phyloP scores from a whole-genome alignment of 139 green algal species.

The Closterium sp. region DNA sequence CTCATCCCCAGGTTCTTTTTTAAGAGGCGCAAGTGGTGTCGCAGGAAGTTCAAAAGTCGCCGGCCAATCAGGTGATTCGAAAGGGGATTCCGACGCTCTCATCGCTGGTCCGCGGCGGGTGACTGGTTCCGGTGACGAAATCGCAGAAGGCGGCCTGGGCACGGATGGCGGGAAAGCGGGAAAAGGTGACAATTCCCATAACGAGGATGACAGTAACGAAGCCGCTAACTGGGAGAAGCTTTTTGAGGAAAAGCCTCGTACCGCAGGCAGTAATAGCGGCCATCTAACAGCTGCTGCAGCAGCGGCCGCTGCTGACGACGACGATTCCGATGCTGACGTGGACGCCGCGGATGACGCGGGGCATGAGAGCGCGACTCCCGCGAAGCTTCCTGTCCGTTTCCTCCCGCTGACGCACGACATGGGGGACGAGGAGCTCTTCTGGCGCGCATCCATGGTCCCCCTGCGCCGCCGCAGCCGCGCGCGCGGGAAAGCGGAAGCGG shows the following conservation, averaged over 20 bases:
- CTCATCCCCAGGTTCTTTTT: background rate
- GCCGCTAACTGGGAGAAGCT: background rate
- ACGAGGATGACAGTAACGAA: background rate
- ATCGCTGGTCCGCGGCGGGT: background rate
- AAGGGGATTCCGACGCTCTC: background rate
- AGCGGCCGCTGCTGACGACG: background rate
- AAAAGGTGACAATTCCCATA: background rate
- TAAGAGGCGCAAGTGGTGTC: background rate
- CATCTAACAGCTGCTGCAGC: background rate
- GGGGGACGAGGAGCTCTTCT: background rate
- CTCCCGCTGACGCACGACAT: background rate
- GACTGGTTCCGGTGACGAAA: background rate
- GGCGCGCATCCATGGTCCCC: background rate
- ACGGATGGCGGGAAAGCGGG: background rate
- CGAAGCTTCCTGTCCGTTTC: background rate
- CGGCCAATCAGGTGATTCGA: background rate
- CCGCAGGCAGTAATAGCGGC: background rate
- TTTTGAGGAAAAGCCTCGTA: background rate
- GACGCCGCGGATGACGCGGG: background rate
- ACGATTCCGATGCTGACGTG: background rate
- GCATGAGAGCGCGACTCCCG: background rate
- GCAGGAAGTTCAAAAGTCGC: background rate
- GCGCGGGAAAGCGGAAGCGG: background rate
- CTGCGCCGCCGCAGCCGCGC: background rate
- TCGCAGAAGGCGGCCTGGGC: background rate